Conservation (phyloP, 2,329 filamentous ascomycete species). For the Aspergillus oerlinghausenensis region DNA sequence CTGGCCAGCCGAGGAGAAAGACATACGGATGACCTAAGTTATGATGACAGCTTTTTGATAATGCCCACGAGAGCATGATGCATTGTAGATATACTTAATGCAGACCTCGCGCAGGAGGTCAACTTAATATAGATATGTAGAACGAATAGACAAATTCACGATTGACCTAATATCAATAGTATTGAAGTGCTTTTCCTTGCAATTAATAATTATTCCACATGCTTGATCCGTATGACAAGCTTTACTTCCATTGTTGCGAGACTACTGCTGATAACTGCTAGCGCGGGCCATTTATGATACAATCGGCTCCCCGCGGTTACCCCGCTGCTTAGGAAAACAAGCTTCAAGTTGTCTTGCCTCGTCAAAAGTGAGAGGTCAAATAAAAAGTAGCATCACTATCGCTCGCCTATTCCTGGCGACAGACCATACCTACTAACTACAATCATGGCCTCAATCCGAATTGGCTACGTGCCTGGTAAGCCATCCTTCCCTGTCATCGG, state of each 20-base stretch:
- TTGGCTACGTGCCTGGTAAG: slow-evolving; percentile 45
- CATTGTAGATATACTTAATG: neutral
- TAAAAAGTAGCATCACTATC: neutral
- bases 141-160: neutral
- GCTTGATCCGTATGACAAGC: neutral
- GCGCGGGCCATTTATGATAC: neutral
- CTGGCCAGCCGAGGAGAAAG: slow-evolving; percentile 32
- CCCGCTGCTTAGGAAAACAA: neutral
- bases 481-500: neutral
- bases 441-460: slow-evolving; percentile 31
- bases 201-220: neutral
- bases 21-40: slow-evolving; percentile 35
- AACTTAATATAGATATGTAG: neutral
- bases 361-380: neutral
- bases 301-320: neutral
- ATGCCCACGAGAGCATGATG: neutral
- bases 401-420: neutral
- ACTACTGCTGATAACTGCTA: neutral
- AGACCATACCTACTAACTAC: slow-evolving; percentile 27
- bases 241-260: neutral
- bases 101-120: neutral
- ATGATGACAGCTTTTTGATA: neutral
- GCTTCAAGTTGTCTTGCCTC: neutral
- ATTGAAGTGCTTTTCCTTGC: neutral
- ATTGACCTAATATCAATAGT: neutral